Conservation (phyloP, 176 grass and related monocot species). For the Tuctoria greenei region DNA sequence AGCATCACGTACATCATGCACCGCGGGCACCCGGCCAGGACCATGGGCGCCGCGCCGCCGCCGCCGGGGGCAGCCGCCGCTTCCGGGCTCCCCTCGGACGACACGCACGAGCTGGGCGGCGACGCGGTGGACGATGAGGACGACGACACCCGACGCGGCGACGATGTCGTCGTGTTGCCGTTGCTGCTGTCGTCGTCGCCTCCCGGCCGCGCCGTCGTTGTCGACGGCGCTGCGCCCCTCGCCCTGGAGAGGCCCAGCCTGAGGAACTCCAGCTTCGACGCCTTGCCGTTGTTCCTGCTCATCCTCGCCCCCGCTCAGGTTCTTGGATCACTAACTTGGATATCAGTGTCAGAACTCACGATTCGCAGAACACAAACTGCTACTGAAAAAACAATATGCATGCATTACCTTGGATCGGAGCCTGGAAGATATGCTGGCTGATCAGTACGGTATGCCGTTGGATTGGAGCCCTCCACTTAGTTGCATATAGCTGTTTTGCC, state of each 20-base stretch:
- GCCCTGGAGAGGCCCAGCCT: conserved; percentile 62
- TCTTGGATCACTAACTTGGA: conserved; percentile 8
- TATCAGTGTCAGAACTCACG: background rate
- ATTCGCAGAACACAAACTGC: background rate
- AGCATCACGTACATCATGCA: conserved; percentile 99
- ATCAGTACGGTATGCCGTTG: conserved; percentile 12
- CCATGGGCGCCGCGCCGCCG: conserved; percentile 55
- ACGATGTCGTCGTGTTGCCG: conserved; percentile 23
- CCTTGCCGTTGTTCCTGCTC: conserved; percentile 84
- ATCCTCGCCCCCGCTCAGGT: conserved; percentile 37
- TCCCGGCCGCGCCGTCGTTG: conserved; percentile 27
- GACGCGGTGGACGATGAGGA: conserved; percentile 61
- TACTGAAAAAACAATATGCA: background rate
- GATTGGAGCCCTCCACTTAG: conserved; percentile 43
- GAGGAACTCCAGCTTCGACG: conserved; percentile 59
- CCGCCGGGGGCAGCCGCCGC: background rate
- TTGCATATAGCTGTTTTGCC: conserved; percentile 49
- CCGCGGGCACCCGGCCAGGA: conserved; percentile 81
- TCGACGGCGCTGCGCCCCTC: conserved; percentile 39
- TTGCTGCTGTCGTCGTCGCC: conserved; percentile 14
- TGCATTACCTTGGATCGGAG: conserved; percentile 38
- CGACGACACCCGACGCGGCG: conserved; percentile 43
- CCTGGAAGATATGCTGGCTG: background rate
- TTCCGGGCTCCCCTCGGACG: conserved; percentile 84
- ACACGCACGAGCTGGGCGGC: conserved; percentile 93